These are phyloP conservation scores for Rhododendron griersonianum DNA, from an alignment of 148 eudicot species.

Conservation along the genomic window DNA sequence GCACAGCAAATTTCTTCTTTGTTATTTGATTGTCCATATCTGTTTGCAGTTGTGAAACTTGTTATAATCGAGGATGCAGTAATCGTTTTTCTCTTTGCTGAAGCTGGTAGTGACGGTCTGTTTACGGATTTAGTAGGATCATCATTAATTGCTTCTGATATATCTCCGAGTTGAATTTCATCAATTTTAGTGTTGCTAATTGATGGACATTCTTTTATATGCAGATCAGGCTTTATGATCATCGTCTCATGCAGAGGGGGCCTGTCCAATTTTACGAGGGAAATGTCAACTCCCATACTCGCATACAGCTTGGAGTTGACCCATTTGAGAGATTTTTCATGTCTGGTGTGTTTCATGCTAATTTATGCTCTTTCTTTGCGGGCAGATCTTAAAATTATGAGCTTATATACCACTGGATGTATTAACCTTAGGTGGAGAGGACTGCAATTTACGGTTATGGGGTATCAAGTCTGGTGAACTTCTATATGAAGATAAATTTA, in stretches of 20 bases:
- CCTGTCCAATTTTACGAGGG: slow-evolving; percentile 80
- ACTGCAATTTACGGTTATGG: slow-evolving; percentile 68
- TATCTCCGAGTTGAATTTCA: neutral
- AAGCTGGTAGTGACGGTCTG: neutral
- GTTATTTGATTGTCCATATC: neutral
- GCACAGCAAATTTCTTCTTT: neutral
- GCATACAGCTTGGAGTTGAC: slow-evolving; percentile 67
- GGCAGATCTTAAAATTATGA: neutral
- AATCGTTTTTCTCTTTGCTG: neutral
- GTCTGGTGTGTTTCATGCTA: slow-evolving; percentile 47
- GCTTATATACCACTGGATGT: neutral
- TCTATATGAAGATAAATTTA: slow-evolving; percentile 60
- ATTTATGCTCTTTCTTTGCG: neutral
- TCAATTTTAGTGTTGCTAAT: neutral
- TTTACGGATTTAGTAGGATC: neutral
- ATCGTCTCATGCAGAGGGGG: slow-evolving; percentile 70
- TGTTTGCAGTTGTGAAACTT: neutral
- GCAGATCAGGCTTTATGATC: slow-evolving; percentile 86
- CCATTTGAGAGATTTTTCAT: slow-evolving; percentile 56
- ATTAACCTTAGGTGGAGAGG: slow-evolving; percentile 72
- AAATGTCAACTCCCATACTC: slow-evolving; percentile 72
- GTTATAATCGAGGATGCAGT: neutral
- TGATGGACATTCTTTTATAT: slow-evolving; percentile 7
- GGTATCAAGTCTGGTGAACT: slow-evolving; percentile 74
- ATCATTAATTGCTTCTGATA: neutral